Base-by-base conservation (phyloP, 2,329 filamentous ascomycete genomes). In the Trichoderma sp. region DNA sequence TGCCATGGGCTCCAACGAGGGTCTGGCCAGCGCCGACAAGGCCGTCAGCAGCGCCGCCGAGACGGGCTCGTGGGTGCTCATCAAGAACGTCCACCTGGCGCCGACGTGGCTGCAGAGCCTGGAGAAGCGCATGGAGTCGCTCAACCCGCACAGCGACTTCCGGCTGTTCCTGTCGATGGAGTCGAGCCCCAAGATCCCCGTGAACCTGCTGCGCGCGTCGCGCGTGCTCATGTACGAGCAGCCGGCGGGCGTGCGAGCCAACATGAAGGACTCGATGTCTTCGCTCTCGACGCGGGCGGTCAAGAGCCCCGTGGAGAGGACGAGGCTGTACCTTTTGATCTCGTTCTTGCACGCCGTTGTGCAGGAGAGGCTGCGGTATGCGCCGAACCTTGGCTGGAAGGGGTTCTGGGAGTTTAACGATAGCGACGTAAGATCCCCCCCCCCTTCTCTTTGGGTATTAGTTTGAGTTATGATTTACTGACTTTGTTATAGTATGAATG, bases 341-440 rank as follows among this genome's bases (percentile, higher is more conserved):
- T 95, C 91, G 3, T 98, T 99, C 85, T 76, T 99, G 71, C 95
- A 99, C 75, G 96, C 95, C 7, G 93, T 99, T 44, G 88, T 97
- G 12, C 95, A 99, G 77, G 95, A 99, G 78, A 85, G 96, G 71
- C 82, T 99, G 68, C 90, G 95, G 68, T 99, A 99, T 76, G 93
- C 94, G 26, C 96, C 95, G 0, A 94, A 85, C 65, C 82, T 99
- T 63, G 95, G 95, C 67, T 99, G 95, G 95, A 97, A 96, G 81
- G 92, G 93, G 62, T 97, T 97, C 84, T 99, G 96, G 95, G 96
- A 99, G 78, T 99, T 99, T 78, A 99, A 99, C 75, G 96, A 99
- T 78, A 96, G 93, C 71, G 95, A 99, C 79, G 92, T 96, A 86
- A 90, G 91, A 88, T 70, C 3, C 12, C 3, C 19, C 48, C 17